These are phyloP conservation scores for Gyromitra esculenta DNA, from an alignment of 2,329 filamentous ascomycete genomes.

Conservation along the genomic window DNA sequence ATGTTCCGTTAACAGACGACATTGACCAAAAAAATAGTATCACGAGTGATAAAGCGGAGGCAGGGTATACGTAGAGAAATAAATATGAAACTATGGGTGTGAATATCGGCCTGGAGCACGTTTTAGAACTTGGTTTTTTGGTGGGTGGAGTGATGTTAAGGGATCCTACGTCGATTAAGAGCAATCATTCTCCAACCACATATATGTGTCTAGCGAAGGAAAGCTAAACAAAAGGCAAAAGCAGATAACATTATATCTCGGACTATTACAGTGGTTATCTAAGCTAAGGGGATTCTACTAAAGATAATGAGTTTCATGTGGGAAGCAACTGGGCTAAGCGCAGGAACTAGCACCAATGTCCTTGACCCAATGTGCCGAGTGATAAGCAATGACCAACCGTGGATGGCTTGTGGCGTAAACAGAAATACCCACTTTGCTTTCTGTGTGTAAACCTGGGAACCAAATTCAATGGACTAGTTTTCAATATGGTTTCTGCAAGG, in stretches of 20 bases:
- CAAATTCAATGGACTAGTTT: conserved; percentile 1
- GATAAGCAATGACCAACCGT: conserved; percentile 18
- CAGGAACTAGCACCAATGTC: background rate
- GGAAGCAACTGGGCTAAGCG: background rate
- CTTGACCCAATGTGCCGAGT: conserved; percentile 11
- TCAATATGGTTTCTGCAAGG: conserved; percentile 24
- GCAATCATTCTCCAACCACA: too few species aligned
- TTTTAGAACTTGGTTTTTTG: too few species aligned
- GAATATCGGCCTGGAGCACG: too few species aligned
- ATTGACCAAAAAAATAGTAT: too few species aligned
- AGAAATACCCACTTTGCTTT: background rate
- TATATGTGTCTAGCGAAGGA: too few species aligned
- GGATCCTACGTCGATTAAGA: too few species aligned
- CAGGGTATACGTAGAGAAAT: too few species aligned
- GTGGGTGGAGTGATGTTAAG: too few species aligned
- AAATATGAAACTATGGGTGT: too few species aligned
- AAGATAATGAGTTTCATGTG: background rate
- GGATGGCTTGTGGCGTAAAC: background rate
- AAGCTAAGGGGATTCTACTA: background rate
- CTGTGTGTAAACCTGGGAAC: background rate
- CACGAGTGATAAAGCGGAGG: too few species aligned
- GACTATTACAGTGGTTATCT: background rate
- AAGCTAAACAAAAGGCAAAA: background rate
- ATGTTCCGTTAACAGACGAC: too few species aligned
- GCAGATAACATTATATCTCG: background rate